Evolutionary conservation across 768 basidiomycete genomes (phyloP), one percentile per base, ranked within the genome.

Genomic region (Boletales sp.): DNA sequence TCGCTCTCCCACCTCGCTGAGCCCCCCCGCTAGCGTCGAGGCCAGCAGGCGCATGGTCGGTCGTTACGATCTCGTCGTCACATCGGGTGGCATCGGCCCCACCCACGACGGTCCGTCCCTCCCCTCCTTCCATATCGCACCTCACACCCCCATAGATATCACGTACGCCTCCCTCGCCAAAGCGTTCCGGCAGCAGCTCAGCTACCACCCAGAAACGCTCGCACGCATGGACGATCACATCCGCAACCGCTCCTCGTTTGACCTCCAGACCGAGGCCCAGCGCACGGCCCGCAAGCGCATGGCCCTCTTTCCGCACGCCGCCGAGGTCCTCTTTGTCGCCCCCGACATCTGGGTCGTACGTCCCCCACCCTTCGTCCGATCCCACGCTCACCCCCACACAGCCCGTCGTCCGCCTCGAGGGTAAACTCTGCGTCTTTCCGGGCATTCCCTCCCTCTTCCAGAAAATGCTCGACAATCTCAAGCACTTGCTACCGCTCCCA

Each of bases 361-460:
- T 73, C 1, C 6, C 33, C 33, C 7, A 19, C 17, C 18, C 7
- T 30, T 1, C 1, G 9, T 38, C 18, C 28, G 33, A 21, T 21
- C 21, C 15, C 46, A 15, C 31, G 50, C 54, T 51, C 44, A 49
- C 44, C 0, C 49, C 2, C 41, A 12, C 31, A 0, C 58, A 90
- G 88, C 94, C 94, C 21, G 90, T 96, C 12, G 84, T 95, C 1
- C 78, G 92, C 15, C 74, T 96, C 3, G 81, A 81, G 58, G 87
- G 88, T 19, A 94, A 90, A 70, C 75, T 96, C 14, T 95, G 91
- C 68, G 74, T 97, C 25, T 86, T 97, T 70, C 94, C 94, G 0
- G 94, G 94, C 30, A 90, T 96, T 40, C 94, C 94, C 0, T 69
- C 74, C 4, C 75, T 95, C 30, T 95, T 94, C 71, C 82, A 87